Evolutionary conservation across 2,329 filamentous ascomycete genomes (phyloP).

Genomic region (Dactylonectria estremocensis): DNA sequence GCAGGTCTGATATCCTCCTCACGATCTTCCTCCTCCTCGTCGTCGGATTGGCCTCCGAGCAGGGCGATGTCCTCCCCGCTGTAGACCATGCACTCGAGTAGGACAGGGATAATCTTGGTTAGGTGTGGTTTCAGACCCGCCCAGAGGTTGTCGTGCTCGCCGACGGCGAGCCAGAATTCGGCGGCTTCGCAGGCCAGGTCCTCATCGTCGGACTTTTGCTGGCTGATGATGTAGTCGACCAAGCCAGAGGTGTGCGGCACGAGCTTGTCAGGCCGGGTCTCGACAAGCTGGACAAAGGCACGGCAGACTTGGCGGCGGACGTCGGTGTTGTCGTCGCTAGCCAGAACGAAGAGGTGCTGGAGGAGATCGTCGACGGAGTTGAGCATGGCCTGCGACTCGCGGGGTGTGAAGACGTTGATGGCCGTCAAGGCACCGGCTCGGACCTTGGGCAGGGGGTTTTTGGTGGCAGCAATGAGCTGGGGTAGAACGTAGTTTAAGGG

Average conservation of each 20-base stretch:
- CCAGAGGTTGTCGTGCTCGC: slow-evolving; percentile 88
- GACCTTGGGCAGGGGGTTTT: slow-evolving; percentile 82
- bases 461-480: slow-evolving; percentile 89
- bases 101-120: slow-evolving; percentile 87
- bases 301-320: slow-evolving; percentile 95
- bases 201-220: slow-evolving; percentile 90
- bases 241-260: slow-evolving; percentile 88
- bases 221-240: slow-evolving; percentile 92
- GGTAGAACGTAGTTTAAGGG: slow-evolving; percentile 92
- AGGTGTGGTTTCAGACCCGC: slow-evolving; percentile 83
- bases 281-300: slow-evolving; percentile 92
- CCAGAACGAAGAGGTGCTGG: slow-evolving; percentile 85
- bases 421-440: slow-evolving; percentile 84
- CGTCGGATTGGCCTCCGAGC: slow-evolving; percentile 86
- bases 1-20: slow-evolving; percentile 92
- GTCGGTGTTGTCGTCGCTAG: slow-evolving; percentile 82
- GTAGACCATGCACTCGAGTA: slow-evolving; percentile 97
- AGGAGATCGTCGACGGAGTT: slow-evolving; percentile 86
- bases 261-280: slow-evolving; percentile 91
- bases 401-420: slow-evolving; percentile 92
- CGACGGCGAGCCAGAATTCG: slow-evolving; percentile 96
- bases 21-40: slow-evolving; percentile 92
- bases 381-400: slow-evolving; percentile 86
- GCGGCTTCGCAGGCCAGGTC: slow-evolving; percentile 95
- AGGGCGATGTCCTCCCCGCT: slow-evolving; percentile 92